Percentiles rank a stretch among this genome's conserved stretches.
phyloP scores from a whole-genome alignment of 1,139 yeast species.

The Nakaseomyces glabratus region DNA sequence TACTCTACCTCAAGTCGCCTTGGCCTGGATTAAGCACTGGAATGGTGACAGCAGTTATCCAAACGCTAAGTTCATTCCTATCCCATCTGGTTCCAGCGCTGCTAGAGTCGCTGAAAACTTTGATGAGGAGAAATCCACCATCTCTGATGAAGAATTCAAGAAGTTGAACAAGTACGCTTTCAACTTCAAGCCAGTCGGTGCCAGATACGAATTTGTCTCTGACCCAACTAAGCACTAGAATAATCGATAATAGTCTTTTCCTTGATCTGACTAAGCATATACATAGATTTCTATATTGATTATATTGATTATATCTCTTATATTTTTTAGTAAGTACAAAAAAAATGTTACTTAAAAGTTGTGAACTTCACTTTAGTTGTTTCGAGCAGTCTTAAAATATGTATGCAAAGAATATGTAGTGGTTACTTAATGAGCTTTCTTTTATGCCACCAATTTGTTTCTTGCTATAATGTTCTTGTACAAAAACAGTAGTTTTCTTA shows the following conservation, averaged over 20 bases:
- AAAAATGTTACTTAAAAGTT: too few relatives aligned
- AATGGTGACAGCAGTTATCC: slow-evolving; percentile 35
- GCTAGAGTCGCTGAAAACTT: slow-evolving; percentile 54
- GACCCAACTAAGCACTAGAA: too few relatives aligned
- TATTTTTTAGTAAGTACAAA: too few relatives aligned
- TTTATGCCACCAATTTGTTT: background rate
- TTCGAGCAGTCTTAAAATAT: too few relatives aligned
- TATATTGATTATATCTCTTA: too few relatives aligned
- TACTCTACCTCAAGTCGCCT: slow-evolving; percentile 60
- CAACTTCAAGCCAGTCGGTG: slow-evolving; percentile 39
- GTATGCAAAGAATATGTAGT: too few relatives aligned
- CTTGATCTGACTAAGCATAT: too few relatives aligned
- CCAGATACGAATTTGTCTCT: slow-evolving; percentile 37
- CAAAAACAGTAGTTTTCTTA: slow-evolving; percentile 12
- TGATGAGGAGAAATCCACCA: slow-evolving; percentile 32
- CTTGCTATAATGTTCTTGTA: slow-evolving; percentile 8
- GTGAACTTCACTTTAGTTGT: too few relatives aligned
- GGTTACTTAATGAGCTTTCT: too few relatives aligned
- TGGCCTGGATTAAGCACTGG: slow-evolving; percentile 55
- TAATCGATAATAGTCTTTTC: too few relatives aligned
- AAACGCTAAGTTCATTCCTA: slow-evolving; percentile 54
- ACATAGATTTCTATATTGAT: too few relatives aligned
- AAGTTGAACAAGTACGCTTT: slow-evolving; percentile 40
- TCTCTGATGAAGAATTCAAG: slow-evolving; percentile 46
- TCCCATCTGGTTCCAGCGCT: slow-evolving; percentile 62